These are phyloP conservation scores for Prunus salicina DNA, from an alignment of 306 rosid species.

Conservation along the genomic window DNA sequence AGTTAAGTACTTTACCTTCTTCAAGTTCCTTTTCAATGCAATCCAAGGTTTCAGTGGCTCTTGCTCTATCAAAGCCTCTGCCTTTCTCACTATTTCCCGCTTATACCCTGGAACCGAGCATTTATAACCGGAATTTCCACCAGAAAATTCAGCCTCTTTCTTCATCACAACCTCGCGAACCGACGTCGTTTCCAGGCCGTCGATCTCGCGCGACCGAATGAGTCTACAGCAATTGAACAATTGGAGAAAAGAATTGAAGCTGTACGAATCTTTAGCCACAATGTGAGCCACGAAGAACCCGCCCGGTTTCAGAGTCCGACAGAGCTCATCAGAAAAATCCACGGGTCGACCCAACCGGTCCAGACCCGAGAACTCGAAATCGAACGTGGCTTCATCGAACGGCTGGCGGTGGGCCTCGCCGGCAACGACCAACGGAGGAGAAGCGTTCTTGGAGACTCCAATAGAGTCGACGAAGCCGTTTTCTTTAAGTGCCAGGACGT, in stretches of 20 bases:
- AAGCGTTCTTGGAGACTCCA: conserved; percentile 40
- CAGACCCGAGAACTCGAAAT: conserved; percentile 44
- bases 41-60: conserved; percentile 57
- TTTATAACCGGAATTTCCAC: conserved; percentile 17
- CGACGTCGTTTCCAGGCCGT: conserved; percentile 34
- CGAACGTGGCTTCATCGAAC: conserved; percentile 27
- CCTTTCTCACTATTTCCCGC: conserved; percentile 34
- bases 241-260: conserved; percentile 47
- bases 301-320: conserved; percentile 46
- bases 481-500: conserved; percentile 41
- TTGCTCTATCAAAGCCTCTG: conserved; percentile 36
- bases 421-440: conserved; percentile 30
- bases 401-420: conserved; percentile 33
- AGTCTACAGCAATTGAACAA: conserved; percentile 47
- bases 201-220: conserved; percentile 39
- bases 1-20: conserved; percentile 47
- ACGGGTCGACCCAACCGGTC: conserved; percentile 19
- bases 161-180: conserved; percentile 47
- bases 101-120: conserved; percentile 36
- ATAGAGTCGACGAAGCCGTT: conserved; percentile 36
- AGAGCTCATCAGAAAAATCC: conserved; percentile 36
- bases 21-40: conserved; percentile 36
- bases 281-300: conserved; percentile 48
- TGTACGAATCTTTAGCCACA: conserved; percentile 40
- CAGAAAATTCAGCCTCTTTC: conserved; percentile 12